A percentile compares a stretch with the other conserved stretches of the same genome.
Conservation (phyloP, 257 asterid genomes). For the Asclepias syriaca region DNA sequence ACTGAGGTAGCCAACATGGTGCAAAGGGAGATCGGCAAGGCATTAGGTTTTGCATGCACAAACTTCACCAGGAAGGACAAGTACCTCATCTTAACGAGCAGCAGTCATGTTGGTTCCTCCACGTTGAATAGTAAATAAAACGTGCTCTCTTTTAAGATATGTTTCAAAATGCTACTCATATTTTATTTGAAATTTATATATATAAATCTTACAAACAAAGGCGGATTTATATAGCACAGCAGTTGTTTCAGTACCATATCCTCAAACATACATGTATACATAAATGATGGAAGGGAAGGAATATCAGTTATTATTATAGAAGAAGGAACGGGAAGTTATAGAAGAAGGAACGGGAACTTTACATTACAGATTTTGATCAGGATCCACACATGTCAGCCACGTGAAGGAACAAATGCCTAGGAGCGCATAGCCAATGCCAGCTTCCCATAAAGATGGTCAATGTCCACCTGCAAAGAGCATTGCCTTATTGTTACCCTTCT, state of each 20-base stretch:
- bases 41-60: not conserved
- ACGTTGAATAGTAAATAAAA: too few relatives aligned
- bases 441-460: conserved; percentile 51
- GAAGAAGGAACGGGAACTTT: not conserved
- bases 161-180: too few relatives aligned
- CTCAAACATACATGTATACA: too few relatives aligned
- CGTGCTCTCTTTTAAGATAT: too few relatives aligned
- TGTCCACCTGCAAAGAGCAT: conserved; percentile 53
- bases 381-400: not conserved
- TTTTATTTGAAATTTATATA: too few relatives aligned
- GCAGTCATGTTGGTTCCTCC: not conserved
- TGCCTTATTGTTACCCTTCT: not conserved
- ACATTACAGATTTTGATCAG: not conserved
- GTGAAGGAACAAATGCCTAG: not conserved
- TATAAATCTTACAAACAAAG: too few relatives aligned
- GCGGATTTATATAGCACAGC: too few relatives aligned
- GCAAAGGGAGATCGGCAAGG: not conserved
- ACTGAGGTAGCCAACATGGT: not conserved
- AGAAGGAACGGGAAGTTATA: not conserved
- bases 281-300: too few relatives aligned
- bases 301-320: not conserved
- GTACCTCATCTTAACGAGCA: not conserved
- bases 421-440: conserved; percentile 21
- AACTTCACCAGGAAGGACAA: not conserved
- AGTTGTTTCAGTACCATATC: too few relatives aligned